Conservation (phyloP, 1,284 basidiomycete genomes). For the Pseudozyma pruni region DNA sequence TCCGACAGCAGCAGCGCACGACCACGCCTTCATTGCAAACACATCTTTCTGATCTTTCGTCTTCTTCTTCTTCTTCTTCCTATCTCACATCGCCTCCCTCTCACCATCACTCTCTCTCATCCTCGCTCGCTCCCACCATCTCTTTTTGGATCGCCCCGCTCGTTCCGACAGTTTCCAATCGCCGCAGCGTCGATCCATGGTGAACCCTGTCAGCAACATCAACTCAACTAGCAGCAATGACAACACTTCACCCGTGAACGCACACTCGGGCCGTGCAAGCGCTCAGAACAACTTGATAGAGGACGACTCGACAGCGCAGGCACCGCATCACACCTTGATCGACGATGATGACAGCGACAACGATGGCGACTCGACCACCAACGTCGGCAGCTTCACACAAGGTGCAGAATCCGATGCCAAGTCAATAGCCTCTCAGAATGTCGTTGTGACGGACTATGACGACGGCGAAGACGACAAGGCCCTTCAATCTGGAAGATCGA, state of each 20-base stretch:
- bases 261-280: constrained; percentile 1
- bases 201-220: constrained; percentile 7
- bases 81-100: neutral
- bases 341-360: constrained; percentile 20
- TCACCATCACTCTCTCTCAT: neutral
- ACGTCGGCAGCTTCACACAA: constrained; percentile 28
- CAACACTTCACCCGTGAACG: constrained; percentile 21
- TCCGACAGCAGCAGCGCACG: too few relatives aligned
- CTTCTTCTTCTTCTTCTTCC: neutral
- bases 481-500: constrained; percentile 19
- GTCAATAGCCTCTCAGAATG: constrained; percentile 9
- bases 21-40: too few relatives aligned
- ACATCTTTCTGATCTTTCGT: too few relatives aligned
- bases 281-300: constrained; percentile 11
- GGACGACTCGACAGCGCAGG: constrained; percentile 15
- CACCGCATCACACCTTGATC: constrained; percentile 35
- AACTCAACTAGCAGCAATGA: constrained; percentile 6
- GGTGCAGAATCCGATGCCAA: constrained; percentile 7
- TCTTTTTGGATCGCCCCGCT: too few relatives aligned
- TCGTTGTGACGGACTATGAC: constrained; percentile 18
- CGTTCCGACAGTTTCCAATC: neutral
- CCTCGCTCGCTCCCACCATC: too few relatives aligned
- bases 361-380: constrained; percentile 28
- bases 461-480: constrained; percentile 30
- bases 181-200: constrained; percentile 16